Percentiles rank a stretch among this genome's conserved stretches.
Evolutionary conservation across 768 basidiomycete species (phyloP).

Genomic region (Rhodocollybia butyracea): DNA sequence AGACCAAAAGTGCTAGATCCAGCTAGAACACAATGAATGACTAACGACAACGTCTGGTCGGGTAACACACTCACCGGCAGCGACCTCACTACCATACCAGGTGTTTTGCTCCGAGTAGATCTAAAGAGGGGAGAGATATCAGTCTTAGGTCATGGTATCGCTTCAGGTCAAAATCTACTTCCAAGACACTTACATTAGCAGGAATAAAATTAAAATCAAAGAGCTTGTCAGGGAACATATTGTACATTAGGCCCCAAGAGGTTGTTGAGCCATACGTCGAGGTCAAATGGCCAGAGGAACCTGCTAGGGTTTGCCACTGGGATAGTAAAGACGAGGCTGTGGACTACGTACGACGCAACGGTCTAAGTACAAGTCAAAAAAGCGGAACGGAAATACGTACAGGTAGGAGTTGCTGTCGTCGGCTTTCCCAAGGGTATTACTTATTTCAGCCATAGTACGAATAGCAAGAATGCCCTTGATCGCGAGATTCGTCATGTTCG

Average conservation of each 20-base stretch:
- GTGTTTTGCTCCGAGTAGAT: constrained; percentile 1
- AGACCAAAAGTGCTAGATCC: constrained; percentile 8
- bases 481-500: constrained; percentile 12
- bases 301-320: constrained; percentile 10
- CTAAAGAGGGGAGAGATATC: not conserved
- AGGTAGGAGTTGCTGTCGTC: not conserved
- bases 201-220: constrained; percentile 21
- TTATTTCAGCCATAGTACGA: constrained; percentile 13
- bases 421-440: not conserved
- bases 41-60: too few species aligned
- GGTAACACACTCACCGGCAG: not conserved
- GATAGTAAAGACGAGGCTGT: not conserved
- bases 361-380: not conserved
- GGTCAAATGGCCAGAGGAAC: not conserved
- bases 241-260: constrained; percentile 40
- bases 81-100: not conserved
- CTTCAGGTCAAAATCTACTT: not conserved
- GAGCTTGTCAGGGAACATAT: constrained; percentile 42
- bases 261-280: constrained; percentile 7
- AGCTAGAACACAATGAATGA: not conserved
- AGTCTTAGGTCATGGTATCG: not conserved
- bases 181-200: not conserved
- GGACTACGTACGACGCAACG: not conserved
- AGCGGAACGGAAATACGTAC: not conserved
- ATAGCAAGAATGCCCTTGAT: constrained; percentile 13